Evolutionary conservation across 257 asterid genomes (phyloP), one percentile per base, ranked within the genome.

Genomic region (Ligustrum vulgare): DNA sequence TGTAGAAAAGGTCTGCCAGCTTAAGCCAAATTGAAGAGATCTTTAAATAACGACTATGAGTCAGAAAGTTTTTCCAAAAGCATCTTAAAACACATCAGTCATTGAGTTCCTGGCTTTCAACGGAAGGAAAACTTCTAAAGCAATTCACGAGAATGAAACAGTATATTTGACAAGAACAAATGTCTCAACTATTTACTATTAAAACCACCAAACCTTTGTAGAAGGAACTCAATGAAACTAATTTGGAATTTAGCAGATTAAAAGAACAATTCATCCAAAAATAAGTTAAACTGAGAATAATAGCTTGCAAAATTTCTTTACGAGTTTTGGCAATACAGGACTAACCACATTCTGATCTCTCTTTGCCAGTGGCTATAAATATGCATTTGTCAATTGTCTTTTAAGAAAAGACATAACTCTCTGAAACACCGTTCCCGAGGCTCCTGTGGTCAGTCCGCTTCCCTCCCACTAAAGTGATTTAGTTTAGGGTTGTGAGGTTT

Each of bases 51-150:
- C 5, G 36, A 70, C 43, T 3, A 11, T 64, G 23, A 12, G 28
- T 66, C 51, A n/a, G 34, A 62, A 43, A 31, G 72, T 56, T 67
- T 69, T 72, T 54, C 73, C 15, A 56, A 43, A 73, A 33, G 34
- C 13, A 12, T 12, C 45, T 63, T 15, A 28, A 51, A 41, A 41
- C 47, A 41, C 47, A 9, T 41, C 13, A 41, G n/a, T 16, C 11
- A 11, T 23, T 13, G 22, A 47, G 37, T 16, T 71, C 66, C 34
- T 28, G 63, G 37, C 32, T 28, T 28, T 49, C 39, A 47, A 35
- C 25, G 31, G 47, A 41, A 47, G 13, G 75, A 49, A 51, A 49
- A 9, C 35, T 28, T 18, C 8, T 49, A 31, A 16, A 49, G 47
- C 67, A 51, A 51, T 31, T 54, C 8, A 32, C 0, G 12, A 11